Percentiles rank a stretch among this genome's conserved stretches.
Evolutionary conservation across 208 protist genomes (phyloP).

Genomic region (Trichomonas vaginalis): DNA sequence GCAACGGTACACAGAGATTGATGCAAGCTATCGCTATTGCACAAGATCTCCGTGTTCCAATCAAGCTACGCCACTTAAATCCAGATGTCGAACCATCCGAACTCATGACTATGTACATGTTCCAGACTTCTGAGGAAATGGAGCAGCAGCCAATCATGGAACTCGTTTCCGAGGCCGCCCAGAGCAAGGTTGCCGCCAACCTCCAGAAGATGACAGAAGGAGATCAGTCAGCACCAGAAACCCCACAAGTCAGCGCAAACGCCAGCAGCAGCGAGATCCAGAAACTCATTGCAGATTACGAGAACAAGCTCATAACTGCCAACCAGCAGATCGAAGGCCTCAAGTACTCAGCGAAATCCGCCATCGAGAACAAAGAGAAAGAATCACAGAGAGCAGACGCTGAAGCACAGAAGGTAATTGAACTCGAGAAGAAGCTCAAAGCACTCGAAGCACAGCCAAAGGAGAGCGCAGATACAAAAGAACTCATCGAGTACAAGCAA

Average conservation of each 20-base stretch:
- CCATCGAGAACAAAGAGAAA: not conserved
- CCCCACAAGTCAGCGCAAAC: too few species aligned
- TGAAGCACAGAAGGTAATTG: not conserved
- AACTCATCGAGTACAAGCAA: too few species aligned
- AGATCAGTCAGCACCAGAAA: not conserved
- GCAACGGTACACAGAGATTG: not conserved
- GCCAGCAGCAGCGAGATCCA: not conserved
- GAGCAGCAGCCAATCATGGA: not conserved
- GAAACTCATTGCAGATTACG: not conserved
- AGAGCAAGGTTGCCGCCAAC: not conserved
- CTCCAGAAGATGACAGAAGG: not conserved
- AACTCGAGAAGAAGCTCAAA: not conserved
- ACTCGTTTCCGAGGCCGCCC: not conserved
- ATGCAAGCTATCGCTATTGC: not conserved
- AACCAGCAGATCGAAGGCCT: not conserved
- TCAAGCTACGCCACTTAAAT: not conserved
- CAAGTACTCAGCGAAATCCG: not conserved
- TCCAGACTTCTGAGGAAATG: not conserved
- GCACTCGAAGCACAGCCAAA: not conserved
- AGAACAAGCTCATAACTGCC: not conserved
- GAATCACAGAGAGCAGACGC: not conserved
- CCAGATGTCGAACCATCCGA: not conserved
- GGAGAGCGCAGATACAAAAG: too few species aligned
- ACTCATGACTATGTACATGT: not conserved
- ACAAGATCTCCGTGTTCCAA: not conserved